Evolutionary conservation across 768 basidiomycete genomes (phyloP).

Genomic region (Asterophora lycoperdoides): DNA sequence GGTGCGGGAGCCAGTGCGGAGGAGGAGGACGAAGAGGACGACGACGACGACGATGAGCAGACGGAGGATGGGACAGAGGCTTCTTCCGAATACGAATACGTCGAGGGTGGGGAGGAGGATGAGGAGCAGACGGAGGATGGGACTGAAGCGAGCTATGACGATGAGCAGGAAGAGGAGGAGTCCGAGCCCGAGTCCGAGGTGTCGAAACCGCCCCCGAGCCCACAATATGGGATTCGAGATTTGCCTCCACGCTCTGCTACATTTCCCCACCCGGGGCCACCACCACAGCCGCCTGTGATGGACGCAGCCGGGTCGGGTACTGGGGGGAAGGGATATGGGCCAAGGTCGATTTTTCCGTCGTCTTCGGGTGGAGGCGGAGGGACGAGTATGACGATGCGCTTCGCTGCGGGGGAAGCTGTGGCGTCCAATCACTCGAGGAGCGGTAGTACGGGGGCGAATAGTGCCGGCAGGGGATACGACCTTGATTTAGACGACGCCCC

Average conservation of each 20-base stretch:
- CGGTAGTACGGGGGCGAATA: background rate
- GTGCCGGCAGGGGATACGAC: background rate
- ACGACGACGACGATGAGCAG: slow-evolving; percentile 23
- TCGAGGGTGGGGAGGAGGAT: slow-evolving; percentile 20
- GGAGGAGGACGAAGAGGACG: slow-evolving; percentile 23
- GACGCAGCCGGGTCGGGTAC: background rate
- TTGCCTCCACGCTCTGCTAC: slow-evolving; percentile 26
- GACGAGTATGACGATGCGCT: slow-evolving; percentile 19
- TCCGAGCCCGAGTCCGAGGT: slow-evolving; percentile 5
- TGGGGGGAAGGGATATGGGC: background rate
- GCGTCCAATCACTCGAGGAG: background rate
- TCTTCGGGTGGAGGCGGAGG: background rate
- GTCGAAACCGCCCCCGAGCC: slow-evolving; percentile 21
- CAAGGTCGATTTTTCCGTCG: background rate
- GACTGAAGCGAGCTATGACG: slow-evolving; percentile 13
- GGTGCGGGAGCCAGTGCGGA: slow-evolving; percentile 7
- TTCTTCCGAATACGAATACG: background rate
- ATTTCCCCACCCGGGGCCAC: slow-evolving; percentile 7
- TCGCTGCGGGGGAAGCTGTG: slow-evolving; percentile 9
- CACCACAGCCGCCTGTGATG: slow-evolving; percentile 9
- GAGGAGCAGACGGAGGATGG: slow-evolving; percentile 22
- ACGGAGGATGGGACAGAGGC: slow-evolving; percentile 19
- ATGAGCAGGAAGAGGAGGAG: slow-evolving; percentile 10
- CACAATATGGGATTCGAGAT: slow-evolving; percentile 44
- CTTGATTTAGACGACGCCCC: slow-evolving; percentile 18